A percentile compares a stretch with the other conserved stretches of the same genome.
Conservation (phyloP, 441 rosid species). For the Codiaeum variegatum region DNA sequence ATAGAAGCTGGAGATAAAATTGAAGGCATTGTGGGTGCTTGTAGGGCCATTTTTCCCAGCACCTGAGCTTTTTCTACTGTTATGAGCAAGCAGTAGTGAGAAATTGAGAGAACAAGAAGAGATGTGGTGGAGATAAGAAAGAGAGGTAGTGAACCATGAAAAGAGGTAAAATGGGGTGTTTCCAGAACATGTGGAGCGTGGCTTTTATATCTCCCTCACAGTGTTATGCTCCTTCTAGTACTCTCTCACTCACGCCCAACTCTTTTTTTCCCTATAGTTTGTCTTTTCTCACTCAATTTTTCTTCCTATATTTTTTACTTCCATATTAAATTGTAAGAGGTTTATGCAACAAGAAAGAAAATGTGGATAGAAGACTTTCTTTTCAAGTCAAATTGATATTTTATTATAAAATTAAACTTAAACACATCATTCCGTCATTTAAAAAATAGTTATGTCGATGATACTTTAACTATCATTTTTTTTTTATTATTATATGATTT, state of each 20-base stretch:
- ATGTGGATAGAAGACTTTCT: too few relatives aligned
- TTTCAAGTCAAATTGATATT: too few relatives aligned
- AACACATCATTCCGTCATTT: too few relatives aligned
- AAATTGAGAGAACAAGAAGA: constrained; percentile 4
- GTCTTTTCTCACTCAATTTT: background rate
- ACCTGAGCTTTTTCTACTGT: background rate
- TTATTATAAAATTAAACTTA: too few relatives aligned
- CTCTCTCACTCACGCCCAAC: background rate
- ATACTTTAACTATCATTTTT: too few relatives aligned
- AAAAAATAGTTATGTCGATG: too few relatives aligned
- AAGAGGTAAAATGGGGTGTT: background rate
- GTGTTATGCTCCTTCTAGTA: background rate
- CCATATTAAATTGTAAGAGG: too few relatives aligned
- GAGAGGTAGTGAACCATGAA: constrained; percentile 1
- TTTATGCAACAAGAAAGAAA: background rate
- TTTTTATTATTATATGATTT: too few relatives aligned
- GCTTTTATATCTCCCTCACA: constrained; percentile 41
- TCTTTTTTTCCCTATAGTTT: background rate
- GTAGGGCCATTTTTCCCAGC: constrained; percentile 29
- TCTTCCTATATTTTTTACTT: background rate
- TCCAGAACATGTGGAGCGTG: constrained; percentile 35
- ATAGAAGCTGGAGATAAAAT: constrained; percentile 31
- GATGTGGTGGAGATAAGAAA: constrained; percentile 31
- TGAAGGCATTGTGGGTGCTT: constrained; percentile 24
- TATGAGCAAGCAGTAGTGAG: background rate